A percentile compares a stretch with the other conserved stretches of the same genome.
These are phyloP conservation scores for Acmispon strigosus DNA, from an alignment of 306 rosid genomes.

Conservation along the genomic window DNA sequence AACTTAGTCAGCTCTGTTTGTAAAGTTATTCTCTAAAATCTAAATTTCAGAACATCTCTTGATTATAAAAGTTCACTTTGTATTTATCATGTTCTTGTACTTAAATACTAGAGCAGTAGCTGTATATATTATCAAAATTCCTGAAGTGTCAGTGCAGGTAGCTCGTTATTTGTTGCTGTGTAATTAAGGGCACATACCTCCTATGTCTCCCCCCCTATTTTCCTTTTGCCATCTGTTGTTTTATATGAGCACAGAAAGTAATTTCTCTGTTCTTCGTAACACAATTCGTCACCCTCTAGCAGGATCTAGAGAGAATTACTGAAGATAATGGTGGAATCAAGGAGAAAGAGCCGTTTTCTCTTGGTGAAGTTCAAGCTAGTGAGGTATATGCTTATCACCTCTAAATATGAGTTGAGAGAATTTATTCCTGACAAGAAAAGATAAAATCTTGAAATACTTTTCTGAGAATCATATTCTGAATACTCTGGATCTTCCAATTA, in stretches of 20 bases:
- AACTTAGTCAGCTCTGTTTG: not conserved
- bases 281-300: conserved; percentile 15
- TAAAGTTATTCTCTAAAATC: not conserved
- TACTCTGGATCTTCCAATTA: not conserved
- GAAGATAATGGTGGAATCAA: conserved; percentile 48
- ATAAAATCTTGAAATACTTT: not conserved
- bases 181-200: conserved; percentile 1
- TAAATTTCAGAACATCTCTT: conserved; percentile 10
- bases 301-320: conserved; percentile 77
- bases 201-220: not conserved
- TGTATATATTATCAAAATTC: conserved; percentile 3
- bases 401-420: not conserved
- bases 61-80: not conserved
- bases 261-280: conserved; percentile 1
- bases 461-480: conserved; percentile 6
- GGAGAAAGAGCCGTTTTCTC: conserved; percentile 88
- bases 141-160: conserved; percentile 1
- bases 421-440: not conserved
- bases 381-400: conserved; percentile 50
- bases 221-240: conserved; percentile 13
- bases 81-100: not conserved
- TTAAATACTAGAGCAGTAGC: conserved; percentile 2
- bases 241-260: not conserved
- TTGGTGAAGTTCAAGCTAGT: conserved; percentile 40
- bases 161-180: conserved; percentile 16